A percentile compares a stretch with the other conserved stretches of the same genome.
phyloP scores from a whole-genome alignment of 257 asterid genomes.

The Ballota nigra region DNA sequence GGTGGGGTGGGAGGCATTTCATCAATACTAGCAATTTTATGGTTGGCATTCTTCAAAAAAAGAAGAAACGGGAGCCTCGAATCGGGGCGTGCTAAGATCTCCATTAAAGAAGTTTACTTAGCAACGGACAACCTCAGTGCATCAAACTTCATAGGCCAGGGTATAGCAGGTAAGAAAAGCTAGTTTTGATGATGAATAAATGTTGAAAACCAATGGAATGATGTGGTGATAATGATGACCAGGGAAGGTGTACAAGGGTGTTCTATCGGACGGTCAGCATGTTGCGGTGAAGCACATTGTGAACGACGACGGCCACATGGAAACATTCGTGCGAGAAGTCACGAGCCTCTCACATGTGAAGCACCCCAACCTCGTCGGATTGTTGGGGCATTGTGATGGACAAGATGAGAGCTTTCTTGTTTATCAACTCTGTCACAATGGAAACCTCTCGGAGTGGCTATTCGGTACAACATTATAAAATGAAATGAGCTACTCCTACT shows the following conservation, averaged over 20 bases:
- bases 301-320: constrained; percentile 81
- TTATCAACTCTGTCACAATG: constrained; percentile 73
- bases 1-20: constrained; percentile 43
- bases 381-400: constrained; percentile 74
- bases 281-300: constrained; percentile 75
- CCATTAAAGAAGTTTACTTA: constrained; percentile 45
- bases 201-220: not conserved
- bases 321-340: constrained; percentile 74
- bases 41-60: constrained; percentile 32
- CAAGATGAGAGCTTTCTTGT: constrained; percentile 74
- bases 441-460: constrained; percentile 84
- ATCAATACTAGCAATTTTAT: constrained; percentile 18
- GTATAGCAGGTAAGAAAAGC: constrained; percentile 55
- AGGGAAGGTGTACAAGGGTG: constrained; percentile 80
- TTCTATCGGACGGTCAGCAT: constrained; percentile 42
- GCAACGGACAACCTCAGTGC: constrained; percentile 62
- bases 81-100: constrained; percentile 36
- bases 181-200: not conserved
- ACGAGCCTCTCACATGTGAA: constrained; percentile 73
- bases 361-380: constrained; percentile 69
- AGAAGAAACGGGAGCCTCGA: constrained; percentile 25
- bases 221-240: too few species aligned
- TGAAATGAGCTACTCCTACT: too few species aligned
- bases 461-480: constrained; percentile 36
- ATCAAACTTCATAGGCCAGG: constrained; percentile 79